A percentile compares a stretch with the other conserved stretches of the same genome.
These are phyloP conservation scores for Penicillium malachiteum DNA, from an alignment of 495 filamentous ascomycete genomes.

Conservation along the genomic window DNA sequence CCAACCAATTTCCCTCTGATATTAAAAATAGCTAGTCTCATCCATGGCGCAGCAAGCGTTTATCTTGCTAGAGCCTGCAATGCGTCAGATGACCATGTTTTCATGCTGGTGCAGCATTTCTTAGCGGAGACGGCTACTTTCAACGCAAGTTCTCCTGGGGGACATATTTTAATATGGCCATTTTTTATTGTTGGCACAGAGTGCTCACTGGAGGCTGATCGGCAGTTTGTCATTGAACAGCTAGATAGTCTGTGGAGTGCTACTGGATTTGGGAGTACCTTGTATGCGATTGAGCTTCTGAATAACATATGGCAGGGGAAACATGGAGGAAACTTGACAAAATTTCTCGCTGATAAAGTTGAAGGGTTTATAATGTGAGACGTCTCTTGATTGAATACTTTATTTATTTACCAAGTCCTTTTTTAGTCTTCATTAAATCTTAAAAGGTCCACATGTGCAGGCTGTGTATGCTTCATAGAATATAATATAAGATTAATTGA, in stretches of 20 bases:
- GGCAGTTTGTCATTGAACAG: constrained; percentile 1
- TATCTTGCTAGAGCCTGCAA: background rate
- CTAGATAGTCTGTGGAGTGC: background rate
- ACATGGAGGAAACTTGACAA: background rate
- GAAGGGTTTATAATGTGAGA: constrained; percentile 9
- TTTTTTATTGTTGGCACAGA: constrained; percentile 10
- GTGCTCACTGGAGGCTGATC: background rate
- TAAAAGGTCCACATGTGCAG: too few relatives aligned
- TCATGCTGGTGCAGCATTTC: background rate
- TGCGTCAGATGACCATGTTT: background rate
- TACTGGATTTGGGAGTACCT: constrained; percentile 7
- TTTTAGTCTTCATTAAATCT: too few relatives aligned
- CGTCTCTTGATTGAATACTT: too few relatives aligned
- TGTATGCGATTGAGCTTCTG: constrained; percentile 5
- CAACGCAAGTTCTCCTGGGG: constrained; percentile 4
- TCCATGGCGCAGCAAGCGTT: background rate
- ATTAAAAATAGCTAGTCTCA: background rate
- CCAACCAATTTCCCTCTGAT: background rate
- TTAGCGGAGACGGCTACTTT: constrained; percentile 1
- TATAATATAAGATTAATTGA: too few relatives aligned
- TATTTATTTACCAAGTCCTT: too few relatives aligned
- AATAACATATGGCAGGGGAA: constrained; percentile 1
- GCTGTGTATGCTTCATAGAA: too few relatives aligned
- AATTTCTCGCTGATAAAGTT: background rate
- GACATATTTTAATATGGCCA: constrained; percentile 9